Evolutionary conservation across 495 filamentous ascomycete genomes (phyloP).

Genomic region (Penicillium antarcticum): DNA sequence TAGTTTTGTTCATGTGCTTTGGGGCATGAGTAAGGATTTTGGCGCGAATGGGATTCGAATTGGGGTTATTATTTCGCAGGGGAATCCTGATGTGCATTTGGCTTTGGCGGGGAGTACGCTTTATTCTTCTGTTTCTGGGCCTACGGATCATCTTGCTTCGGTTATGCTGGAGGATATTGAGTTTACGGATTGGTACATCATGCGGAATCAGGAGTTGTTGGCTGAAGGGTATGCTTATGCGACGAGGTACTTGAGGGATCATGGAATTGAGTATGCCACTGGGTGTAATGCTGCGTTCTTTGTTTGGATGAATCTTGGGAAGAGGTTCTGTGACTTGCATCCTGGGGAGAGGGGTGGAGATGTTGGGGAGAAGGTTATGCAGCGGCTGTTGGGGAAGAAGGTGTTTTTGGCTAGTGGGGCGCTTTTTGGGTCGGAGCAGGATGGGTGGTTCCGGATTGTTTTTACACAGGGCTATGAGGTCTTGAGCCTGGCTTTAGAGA

Average conservation of each 20-base stretch:
- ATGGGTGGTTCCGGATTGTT: conserved; percentile 52
- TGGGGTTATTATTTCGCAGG: conserved; percentile 49
- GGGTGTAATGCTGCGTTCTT: conserved; percentile 54
- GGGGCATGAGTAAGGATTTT: conserved; percentile 62
- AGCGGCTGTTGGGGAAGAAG: conserved; percentile 34
- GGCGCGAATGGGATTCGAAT: conserved; percentile 54
- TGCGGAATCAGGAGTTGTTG: conserved; percentile 36
- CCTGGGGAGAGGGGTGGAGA: conserved; percentile 16
- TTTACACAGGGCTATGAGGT: conserved; percentile 38
- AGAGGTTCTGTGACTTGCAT: conserved; percentile 29
- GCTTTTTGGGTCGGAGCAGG: conserved; percentile 40
- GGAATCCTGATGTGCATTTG: conserved; percentile 35
- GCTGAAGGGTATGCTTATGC: conserved; percentile 33
- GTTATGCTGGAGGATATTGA: conserved; percentile 45
- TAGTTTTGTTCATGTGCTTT: conserved; percentile 53
- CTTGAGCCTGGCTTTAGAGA: conserved; percentile 42
- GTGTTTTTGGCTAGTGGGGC: conserved; percentile 44
- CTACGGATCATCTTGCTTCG: conserved; percentile 41
- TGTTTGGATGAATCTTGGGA: conserved; percentile 55
- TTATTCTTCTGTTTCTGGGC: conserved; percentile 45
- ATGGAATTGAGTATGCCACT: conserved; percentile 38
- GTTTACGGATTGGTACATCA: conserved; percentile 45
- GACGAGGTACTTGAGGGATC: conserved; percentile 29
- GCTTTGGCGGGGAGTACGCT: conserved; percentile 36
- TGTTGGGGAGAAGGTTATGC: conserved; percentile 24